phyloP scores from a whole-genome alignment of 2,329 filamentous ascomycete species.

The Talaromyces islandicus region DNA sequence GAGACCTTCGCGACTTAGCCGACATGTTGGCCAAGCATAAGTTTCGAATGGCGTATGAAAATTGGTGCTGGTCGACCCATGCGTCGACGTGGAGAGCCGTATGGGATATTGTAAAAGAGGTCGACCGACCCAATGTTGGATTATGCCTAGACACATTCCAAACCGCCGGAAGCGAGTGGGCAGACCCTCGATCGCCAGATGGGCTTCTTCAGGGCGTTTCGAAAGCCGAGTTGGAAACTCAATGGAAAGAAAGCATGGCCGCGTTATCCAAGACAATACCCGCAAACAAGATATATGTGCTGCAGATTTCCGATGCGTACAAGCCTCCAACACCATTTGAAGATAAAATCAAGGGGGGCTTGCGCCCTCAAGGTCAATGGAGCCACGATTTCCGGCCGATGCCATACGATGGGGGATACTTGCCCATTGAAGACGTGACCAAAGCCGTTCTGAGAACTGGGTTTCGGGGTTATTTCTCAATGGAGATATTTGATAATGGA shows the following conservation, averaged over 20 bases:
- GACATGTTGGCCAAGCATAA: conserved; percentile 54
- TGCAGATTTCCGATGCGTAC: conserved; percentile 73
- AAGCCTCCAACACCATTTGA: conserved; percentile 53
- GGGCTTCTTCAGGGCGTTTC: conserved; percentile 51
- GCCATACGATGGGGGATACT: conserved; percentile 64
- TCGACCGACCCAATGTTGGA: conserved; percentile 61
- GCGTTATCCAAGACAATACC: conserved; percentile 55
- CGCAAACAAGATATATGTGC: conserved; percentile 63
- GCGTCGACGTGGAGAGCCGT: conserved; percentile 63
- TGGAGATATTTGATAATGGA: conserved; percentile 64
- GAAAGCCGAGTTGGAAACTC: conserved; percentile 42
- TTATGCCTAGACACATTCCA: conserved; percentile 77
- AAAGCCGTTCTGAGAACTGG: conserved; percentile 63
- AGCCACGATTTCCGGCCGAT: conserved; percentile 65
- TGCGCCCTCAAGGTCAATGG: conserved; percentile 61
- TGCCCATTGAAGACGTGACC: conserved; percentile 61
- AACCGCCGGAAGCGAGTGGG: conserved; percentile 66
- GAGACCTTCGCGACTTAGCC: conserved; percentile 58
- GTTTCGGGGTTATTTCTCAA: conserved; percentile 60
- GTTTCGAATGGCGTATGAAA: conserved; percentile 67
- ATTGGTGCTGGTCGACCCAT: conserved; percentile 74
- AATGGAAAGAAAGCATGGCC: conserved; percentile 50
- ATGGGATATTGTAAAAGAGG: conserved; percentile 61
- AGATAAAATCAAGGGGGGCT: conserved; percentile 46
- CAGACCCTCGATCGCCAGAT: conserved; percentile 59